A percentile compares a stretch with the other conserved stretches of the same genome.
These are phyloP conservation scores for Lactifluus subvellereus DNA, from an alignment of 768 basidiomycete genomes.

Conservation along the genomic window DNA sequence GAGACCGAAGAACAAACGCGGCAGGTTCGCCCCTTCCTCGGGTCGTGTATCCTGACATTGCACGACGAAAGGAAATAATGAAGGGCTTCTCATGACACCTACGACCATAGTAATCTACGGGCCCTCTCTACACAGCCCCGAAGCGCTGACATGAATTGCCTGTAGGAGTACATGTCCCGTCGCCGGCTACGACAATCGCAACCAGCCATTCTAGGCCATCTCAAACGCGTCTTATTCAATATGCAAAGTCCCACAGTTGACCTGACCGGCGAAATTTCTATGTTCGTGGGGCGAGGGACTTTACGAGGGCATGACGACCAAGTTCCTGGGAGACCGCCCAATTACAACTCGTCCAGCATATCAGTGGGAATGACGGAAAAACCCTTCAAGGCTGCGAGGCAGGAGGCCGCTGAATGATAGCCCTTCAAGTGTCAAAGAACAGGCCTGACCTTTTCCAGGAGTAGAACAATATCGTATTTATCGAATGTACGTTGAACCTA, in stretches of 20 bases:
- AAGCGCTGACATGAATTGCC: background rate
- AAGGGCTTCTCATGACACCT: slow-evolving; percentile 49
- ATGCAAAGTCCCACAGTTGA: slow-evolving; percentile 60
- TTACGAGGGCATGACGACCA: slow-evolving; percentile 41
- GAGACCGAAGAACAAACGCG: slow-evolving; percentile 31
- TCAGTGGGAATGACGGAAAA: slow-evolving; percentile 34
- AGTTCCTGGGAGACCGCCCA: slow-evolving; percentile 40
- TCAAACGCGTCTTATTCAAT: slow-evolving; percentile 36
- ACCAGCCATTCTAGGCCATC: slow-evolving; percentile 38
- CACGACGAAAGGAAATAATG: slow-evolving; percentile 38
- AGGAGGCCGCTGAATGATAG: slow-evolving; percentile 6
- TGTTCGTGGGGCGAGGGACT: slow-evolving; percentile 37
- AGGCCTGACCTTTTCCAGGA: background rate
- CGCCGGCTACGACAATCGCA: slow-evolving; percentile 46
- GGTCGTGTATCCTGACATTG: background rate
- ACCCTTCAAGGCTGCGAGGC: slow-evolving; percentile 45
- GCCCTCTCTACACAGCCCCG: slow-evolving; percentile 11
- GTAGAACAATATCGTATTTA: background rate
- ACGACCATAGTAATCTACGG: slow-evolving; percentile 49
- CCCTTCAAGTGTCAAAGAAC: background rate
- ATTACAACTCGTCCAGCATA: slow-evolving; percentile 35
- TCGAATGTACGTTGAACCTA: background rate
- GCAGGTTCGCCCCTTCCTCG: background rate
- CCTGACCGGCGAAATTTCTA: slow-evolving; percentile 56
- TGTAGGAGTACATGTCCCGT: slow-evolving; percentile 45